Evolutionary conservation across 108 stramenopile species (phyloP).

Genomic region (Cyclotella sp.): DNA sequence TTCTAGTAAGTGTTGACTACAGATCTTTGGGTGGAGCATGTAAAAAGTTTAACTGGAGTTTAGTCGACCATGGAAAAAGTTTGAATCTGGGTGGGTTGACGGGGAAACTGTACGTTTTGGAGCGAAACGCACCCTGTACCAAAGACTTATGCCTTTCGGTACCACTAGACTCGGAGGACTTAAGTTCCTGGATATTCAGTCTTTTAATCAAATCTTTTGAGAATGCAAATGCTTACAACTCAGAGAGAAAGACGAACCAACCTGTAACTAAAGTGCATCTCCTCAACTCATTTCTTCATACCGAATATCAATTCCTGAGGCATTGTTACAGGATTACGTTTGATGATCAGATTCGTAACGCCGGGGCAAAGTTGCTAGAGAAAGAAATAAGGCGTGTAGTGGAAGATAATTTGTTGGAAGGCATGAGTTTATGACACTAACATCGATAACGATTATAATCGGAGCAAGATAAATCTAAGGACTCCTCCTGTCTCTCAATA

Average conservation of each 20-base stretch:
- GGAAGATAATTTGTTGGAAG: conserved; percentile 12
- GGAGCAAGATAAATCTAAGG: background rate
- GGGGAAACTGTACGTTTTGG: conserved; percentile 36
- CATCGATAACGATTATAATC: background rate
- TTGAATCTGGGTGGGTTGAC: conserved; percentile 50
- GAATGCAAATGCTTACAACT: background rate
- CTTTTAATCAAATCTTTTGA: conserved; percentile 13
- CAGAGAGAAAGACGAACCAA: background rate
- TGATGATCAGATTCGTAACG: conserved; percentile 38
- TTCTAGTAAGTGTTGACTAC: conserved; percentile 39
- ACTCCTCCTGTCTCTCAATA: no score
- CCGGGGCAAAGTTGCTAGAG: conserved; percentile 40
- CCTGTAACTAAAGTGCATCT: conserved; percentile 29
- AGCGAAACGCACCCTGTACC: conserved; percentile 17
- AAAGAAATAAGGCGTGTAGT: conserved; percentile 33
- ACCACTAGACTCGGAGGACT: background rate
- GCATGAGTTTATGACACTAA: conserved; percentile 12
- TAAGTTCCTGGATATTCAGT: conserved; percentile 7
- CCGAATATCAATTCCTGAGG: conserved; percentile 7
- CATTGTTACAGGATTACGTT: conserved; percentile 54
- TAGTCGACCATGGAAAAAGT: conserved; percentile 8
- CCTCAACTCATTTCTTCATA: conserved; percentile 28
- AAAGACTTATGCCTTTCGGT: conserved; percentile 54
- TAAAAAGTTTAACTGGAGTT: conserved; percentile 23
- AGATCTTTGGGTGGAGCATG: conserved; percentile 36